phyloP scores from a whole-genome alignment of 2,329 filamentous ascomycete genomes.

The Pseudogymnoascus sp. region DNA sequence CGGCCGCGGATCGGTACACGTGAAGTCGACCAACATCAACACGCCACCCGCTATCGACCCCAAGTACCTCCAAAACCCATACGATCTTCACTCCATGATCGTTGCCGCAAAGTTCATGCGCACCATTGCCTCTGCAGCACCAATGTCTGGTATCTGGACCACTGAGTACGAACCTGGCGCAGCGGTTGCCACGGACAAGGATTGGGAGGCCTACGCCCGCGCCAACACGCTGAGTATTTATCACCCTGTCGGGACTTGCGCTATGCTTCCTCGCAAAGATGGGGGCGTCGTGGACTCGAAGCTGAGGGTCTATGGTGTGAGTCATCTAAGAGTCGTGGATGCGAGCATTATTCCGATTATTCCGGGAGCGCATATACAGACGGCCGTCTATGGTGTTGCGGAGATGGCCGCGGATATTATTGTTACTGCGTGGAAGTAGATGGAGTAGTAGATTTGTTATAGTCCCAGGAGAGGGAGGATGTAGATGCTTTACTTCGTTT shows the following conservation, averaged over 20 bases:
- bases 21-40: conserved; percentile 34
- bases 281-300: conserved; percentile 21
- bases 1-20: conserved; percentile 51
- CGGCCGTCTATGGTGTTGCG: conserved; percentile 19
- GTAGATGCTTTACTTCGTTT: neutral
- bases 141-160: conserved; percentile 17
- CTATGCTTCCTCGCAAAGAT: conserved; percentile 18
- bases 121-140: conserved; percentile 16
- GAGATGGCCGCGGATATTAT: conserved; percentile 21
- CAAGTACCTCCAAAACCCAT: conserved; percentile 44
- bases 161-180: conserved; percentile 21
- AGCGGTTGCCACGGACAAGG: conserved; percentile 9
- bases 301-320: conserved; percentile 21
- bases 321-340: conserved; percentile 22
- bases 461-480: neutral
- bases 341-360: conserved; percentile 19
- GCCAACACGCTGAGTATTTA: conserved; percentile 11
- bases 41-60: conserved; percentile 43
- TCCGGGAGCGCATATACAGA: conserved; percentile 16
- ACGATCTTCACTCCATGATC: conserved; percentile 38
- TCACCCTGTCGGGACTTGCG: conserved; percentile 19
- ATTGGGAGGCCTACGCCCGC: conserved; percentile 12
- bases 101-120: conserved; percentile 18
- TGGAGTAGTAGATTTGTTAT: neutral
- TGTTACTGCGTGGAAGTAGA: neutral